Evolutionary conservation across 2,329 filamentous ascomycete species (phyloP).

Genomic region (Fusarium circinatum): DNA sequence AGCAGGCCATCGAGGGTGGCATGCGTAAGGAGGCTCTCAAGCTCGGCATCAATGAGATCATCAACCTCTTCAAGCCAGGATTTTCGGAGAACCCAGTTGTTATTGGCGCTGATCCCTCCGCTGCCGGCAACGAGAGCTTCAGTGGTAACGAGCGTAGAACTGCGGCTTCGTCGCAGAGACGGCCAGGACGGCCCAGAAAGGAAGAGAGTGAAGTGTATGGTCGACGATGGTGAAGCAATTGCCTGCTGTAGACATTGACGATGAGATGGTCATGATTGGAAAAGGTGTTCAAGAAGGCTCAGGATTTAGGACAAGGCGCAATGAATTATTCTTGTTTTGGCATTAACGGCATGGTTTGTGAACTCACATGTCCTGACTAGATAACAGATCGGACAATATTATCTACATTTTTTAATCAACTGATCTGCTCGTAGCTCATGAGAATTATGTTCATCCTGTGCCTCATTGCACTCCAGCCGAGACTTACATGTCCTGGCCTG

Average conservation of each 20-base stretch:
- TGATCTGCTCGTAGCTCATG: constrained; percentile 9
- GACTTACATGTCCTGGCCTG: background rate
- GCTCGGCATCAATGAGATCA: constrained; percentile 90
- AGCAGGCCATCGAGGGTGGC: constrained; percentile 87
- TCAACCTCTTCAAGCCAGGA: constrained; percentile 85
- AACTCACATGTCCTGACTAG: background rate
- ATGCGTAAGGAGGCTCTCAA: constrained; percentile 80
- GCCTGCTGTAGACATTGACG: background rate
- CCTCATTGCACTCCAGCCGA: background rate
- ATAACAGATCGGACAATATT: background rate
- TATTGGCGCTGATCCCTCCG: constrained; percentile 34
- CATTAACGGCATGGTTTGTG: background rate
- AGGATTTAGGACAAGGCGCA: constrained; percentile 7
- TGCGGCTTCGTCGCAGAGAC: constrained; percentile 40
- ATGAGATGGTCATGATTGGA: background rate
- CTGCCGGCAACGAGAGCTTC: constrained; percentile 17
- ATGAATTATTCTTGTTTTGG: background rate
- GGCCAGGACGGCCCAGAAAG: constrained; percentile 35
- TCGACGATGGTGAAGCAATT: constrained; percentile 28
- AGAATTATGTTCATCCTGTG: background rate
- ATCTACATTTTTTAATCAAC: background rate
- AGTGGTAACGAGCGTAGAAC: constrained; percentile 38
- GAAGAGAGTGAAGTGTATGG: constrained; percentile 36
- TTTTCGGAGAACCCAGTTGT: constrained; percentile 31
- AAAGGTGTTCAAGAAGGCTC: constrained; percentile 7